These are phyloP conservation scores for Ceratocystis huliohia DNA, from an alignment of 2,329 filamentous ascomycete species.

Conservation along the genomic window DNA sequence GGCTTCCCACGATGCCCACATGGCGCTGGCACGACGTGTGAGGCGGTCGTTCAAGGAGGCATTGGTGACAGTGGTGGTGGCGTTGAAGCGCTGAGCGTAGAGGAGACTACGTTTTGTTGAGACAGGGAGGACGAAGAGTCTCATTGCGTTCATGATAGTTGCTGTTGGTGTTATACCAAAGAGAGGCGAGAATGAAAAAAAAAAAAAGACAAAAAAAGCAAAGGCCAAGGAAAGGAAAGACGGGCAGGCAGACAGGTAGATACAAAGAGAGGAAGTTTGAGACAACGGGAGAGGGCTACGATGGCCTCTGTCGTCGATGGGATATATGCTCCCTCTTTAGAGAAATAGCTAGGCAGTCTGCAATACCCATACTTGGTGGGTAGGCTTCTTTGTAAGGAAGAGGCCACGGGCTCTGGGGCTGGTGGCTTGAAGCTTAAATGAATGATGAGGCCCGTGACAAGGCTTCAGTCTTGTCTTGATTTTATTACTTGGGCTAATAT, in stretches of 20 bases:
- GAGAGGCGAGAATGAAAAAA: neutral
- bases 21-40: slow-evolving; percentile 56
- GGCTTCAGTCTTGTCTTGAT: too few species aligned
- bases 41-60: slow-evolving; percentile 46
- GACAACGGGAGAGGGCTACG: neutral
- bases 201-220: neutral
- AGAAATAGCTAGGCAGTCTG: neutral
- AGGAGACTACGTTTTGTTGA: slow-evolving; percentile 83
- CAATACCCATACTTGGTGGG: neutral
- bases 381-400: slow-evolving; percentile 12
- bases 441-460: neutral
- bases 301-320: neutral
- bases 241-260: neutral
- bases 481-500: neutral
- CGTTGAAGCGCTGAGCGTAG: slow-evolving; percentile 69
- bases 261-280: neutral
- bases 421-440: neutral
- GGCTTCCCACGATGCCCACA: slow-evolving; percentile 81
- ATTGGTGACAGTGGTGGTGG: slow-evolving; percentile 32
- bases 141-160: slow-evolving; percentile 46
- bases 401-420: slow-evolving; percentile 15
- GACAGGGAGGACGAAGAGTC: slow-evolving; percentile 84
- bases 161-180: neutral
- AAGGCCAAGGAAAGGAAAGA: neutral
- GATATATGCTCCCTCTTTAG: neutral